Conservation (phyloP, 2,329 filamentous ascomycete species). For the Cercospora nicotianae region DNA sequence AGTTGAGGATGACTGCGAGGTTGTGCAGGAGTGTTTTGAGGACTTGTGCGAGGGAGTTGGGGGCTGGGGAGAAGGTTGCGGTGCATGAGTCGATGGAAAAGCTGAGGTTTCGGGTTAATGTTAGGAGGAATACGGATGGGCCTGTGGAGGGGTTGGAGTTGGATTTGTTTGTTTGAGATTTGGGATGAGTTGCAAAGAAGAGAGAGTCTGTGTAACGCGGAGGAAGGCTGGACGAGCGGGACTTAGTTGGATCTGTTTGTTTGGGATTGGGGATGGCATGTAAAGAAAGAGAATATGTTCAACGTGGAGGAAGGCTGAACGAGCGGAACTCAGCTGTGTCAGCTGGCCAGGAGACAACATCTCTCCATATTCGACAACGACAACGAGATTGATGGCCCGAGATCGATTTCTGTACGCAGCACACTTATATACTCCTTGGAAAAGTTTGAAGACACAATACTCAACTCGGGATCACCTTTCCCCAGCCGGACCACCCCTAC, state of each 20-base stretch:
- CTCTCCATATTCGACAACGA: neutral
- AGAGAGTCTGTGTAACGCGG: no score
- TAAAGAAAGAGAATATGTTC: neutral
- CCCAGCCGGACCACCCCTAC: neutral
- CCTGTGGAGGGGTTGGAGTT: neutral
- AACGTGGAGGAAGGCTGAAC: neutral
- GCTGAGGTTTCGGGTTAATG: neutral
- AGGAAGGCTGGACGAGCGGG: no score
- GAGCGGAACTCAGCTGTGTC: neutral
- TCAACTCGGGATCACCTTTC: neutral
- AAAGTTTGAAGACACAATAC: neutral
- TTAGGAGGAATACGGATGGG: neutral
- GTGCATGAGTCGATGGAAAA: neutral
- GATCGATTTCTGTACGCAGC: neutral
- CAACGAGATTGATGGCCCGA: no score
- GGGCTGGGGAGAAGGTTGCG: neutral
- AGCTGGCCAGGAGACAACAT: neutral
- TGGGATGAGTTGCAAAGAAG: no score
- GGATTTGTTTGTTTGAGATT: neutral
- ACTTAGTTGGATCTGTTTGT: neutral
- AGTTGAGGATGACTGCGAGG: neutral
- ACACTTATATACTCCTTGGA: neutral
- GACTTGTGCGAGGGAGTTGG: neutral
- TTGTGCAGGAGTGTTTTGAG: neutral
- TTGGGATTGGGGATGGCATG: neutral